A percentile compares a stretch with the other conserved stretches of the same genome.
These are phyloP conservation scores for Abrus pulchellus DNA, from an alignment of 306 rosid species.

Conservation along the genomic window DNA sequence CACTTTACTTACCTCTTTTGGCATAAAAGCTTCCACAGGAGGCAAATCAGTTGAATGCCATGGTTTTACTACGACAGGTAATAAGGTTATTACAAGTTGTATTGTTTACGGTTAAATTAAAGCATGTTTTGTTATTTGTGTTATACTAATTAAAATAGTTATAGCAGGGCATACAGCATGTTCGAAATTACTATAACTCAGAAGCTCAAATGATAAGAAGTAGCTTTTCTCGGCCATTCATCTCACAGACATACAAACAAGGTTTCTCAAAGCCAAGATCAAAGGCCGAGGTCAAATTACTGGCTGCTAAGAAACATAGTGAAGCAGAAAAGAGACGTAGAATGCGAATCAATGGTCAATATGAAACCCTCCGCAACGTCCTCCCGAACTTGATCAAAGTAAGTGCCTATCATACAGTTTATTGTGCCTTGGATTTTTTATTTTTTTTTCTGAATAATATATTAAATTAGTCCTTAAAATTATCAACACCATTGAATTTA, in stretches of 20 bases:
- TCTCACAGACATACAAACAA: slow-evolving; percentile 45
- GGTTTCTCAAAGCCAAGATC: slow-evolving; percentile 58
- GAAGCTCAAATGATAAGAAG: slow-evolving; percentile 43
- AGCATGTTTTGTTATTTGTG: slow-evolving; percentile 28
- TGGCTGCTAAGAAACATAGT: slow-evolving; percentile 74
- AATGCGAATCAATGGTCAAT: slow-evolving; percentile 75
- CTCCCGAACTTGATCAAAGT: slow-evolving; percentile 71
- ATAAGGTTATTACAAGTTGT: slow-evolving; percentile 3
- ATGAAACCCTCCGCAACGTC: slow-evolving; percentile 62
- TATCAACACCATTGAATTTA: too few relatives aligned
- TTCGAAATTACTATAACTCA: slow-evolving; percentile 48
- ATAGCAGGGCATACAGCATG: slow-evolving; percentile 60
- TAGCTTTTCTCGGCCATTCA: slow-evolving; percentile 48
- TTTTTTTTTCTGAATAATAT: too few relatives aligned
- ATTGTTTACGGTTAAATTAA: not conserved
- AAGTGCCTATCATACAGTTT: slow-evolving; percentile 29
- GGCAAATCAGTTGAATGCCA: slow-evolving; percentile 37
- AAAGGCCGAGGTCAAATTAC: slow-evolving; percentile 56
- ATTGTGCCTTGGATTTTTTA: not conserved
- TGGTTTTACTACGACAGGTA: slow-evolving; percentile 59
- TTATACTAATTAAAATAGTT: slow-evolving; percentile 31
- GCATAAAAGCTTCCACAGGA: slow-evolving; percentile 24
- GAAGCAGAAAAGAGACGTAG: slow-evolving; percentile 83
- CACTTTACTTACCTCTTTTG: slow-evolving; percentile 44
- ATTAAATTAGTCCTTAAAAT: too few relatives aligned